Evolutionary conservation across 768 basidiomycete genomes (phyloP).

Genomic region (Mycena crocata): DNA sequence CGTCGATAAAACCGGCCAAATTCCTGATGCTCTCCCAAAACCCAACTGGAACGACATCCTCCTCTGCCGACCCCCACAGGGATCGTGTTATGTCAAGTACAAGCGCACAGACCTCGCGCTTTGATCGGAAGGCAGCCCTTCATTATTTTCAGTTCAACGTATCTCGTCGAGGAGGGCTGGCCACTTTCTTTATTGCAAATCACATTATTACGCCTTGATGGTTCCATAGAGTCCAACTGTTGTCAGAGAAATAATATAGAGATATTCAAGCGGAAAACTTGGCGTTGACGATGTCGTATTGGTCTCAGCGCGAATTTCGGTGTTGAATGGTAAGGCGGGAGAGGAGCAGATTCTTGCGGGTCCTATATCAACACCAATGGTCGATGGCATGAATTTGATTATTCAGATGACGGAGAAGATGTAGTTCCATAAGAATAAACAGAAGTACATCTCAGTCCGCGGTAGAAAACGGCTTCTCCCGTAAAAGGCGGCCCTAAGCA

Average conservation of each 20-base stretch:
- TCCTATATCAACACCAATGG: no score
- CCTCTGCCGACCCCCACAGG: conserved; percentile 70
- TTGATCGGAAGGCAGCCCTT: conserved; percentile 7
- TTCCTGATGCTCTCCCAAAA: conserved; percentile 56
- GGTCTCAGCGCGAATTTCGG: no score
- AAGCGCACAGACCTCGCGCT: conserved; percentile 25
- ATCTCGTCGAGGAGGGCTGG: conserved; percentile 1
- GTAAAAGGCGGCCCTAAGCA: no score
- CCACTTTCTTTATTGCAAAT: conserved; percentile 20
- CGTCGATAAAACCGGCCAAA: conserved; percentile 64
- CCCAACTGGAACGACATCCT: conserved; percentile 87
- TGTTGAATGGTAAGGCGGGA: no score
- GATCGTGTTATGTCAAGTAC: conserved; percentile 66
- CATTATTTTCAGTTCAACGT: conserved; percentile 26
- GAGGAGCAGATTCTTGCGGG: no score
- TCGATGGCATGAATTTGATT: no score
- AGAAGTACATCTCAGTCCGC: no score
- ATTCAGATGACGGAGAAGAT: no score
- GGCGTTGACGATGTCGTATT: no score
- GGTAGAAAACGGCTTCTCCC: no score
- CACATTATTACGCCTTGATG: conserved; percentile 28
- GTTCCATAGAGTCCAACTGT: conserved; percentile 10
- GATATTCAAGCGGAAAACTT: not conserved
- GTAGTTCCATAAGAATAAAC: no score
- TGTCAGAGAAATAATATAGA: not conserved